Base-by-base conservation (phyloP, 768 basidiomycete species). In the Asterophora parasitica region DNA sequence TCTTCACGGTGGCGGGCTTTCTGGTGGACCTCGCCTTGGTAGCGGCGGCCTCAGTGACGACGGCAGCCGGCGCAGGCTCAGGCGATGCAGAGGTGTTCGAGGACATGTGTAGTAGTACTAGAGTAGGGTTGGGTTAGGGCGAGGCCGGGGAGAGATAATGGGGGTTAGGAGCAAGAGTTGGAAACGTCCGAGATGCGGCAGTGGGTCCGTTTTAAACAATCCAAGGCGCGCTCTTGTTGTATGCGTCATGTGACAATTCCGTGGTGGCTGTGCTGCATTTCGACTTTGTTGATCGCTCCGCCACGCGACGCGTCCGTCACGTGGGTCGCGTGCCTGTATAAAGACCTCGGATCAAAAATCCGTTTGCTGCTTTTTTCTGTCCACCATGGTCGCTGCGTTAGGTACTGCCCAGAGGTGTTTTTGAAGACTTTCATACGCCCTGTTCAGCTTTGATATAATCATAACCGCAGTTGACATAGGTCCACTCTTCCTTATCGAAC, bases 241-340 rank as follows among this genome's bases (percentile, higher is more conserved):
- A 39, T 44, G 16, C 50, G 38, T 60, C 59, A 60, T 54, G 59
- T 61, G 56, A 59, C 23, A 42, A 42, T 34, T 53, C 53, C 46
- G 56, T 38, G 28, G 69, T 73, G 71, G 71, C 71, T 63, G 71
- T 71, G 71, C 56, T 48, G 53, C 44, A 49, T 71, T 72, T 70
- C 55, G 15, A 31, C 58, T 69, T 71, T 67, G 69, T 72, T 72
- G 65, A 72, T 66, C 52, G 43, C 8, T 13, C n/a, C 28, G 34
- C 42, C 56, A 55, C 55, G 59, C 51, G 19, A 48, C 50, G 53
- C 55, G 52, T 57, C 50, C 49, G 56, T 59, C 57, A 58, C 57
- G 57, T 58, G 57, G 34, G 16, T 5, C 47, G 47, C 42, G 52
- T 54, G 45, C 19, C 4, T 2, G 38, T 44, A 50, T 46, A 42